These are phyloP conservation scores for Fusarium sp. DNA, from an alignment of 2,329 filamentous ascomycete genomes.

Conservation along the genomic window DNA sequence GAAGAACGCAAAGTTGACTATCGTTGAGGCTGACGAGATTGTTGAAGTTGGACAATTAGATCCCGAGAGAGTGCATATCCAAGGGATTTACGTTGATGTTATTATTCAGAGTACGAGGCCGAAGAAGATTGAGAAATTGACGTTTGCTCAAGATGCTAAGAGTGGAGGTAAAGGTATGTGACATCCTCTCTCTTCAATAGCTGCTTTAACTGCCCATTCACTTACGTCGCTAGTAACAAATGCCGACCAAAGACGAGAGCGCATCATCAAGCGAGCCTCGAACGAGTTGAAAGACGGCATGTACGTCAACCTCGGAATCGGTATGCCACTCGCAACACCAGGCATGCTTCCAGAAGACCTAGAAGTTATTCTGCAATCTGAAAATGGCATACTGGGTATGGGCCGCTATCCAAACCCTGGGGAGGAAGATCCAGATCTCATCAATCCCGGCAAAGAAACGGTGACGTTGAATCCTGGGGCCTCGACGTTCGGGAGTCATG, in stretches of 20 bases:
- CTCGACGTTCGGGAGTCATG: constrained; percentile 80
- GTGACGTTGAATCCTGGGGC: constrained; percentile 84
- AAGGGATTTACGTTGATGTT: constrained; percentile 88
- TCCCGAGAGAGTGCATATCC: constrained; percentile 83
- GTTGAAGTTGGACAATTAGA: constrained; percentile 87
- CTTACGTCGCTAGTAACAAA: too few relatives aligned
- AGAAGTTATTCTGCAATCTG: constrained; percentile 82
- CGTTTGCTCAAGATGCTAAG: background rate
- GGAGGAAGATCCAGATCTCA: constrained; percentile 83
- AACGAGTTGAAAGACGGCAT: constrained; percentile 94
- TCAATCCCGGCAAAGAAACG: constrained; percentile 93
- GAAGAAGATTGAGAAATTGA: constrained; percentile 84
- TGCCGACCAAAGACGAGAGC: background rate
- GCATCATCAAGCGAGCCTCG: constrained; percentile 83
- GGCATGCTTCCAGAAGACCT: constrained; percentile 80
- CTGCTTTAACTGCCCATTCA: too few relatives aligned
- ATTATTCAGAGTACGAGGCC: constrained; percentile 81
- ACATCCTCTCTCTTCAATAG: too few relatives aligned
- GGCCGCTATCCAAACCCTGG: constrained; percentile 78
- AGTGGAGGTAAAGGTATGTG: background rate
- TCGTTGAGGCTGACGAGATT: constrained; percentile 90
- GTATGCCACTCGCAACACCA: constrained; percentile 90
- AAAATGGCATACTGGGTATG: constrained; percentile 80
- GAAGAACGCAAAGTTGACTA: constrained; percentile 86
- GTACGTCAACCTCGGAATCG: constrained; percentile 91